A percentile compares a stretch with the other conserved stretches of the same genome.
phyloP scores from a whole-genome alignment of 164 flowering plant species.

The Platanus orientalis region DNA sequence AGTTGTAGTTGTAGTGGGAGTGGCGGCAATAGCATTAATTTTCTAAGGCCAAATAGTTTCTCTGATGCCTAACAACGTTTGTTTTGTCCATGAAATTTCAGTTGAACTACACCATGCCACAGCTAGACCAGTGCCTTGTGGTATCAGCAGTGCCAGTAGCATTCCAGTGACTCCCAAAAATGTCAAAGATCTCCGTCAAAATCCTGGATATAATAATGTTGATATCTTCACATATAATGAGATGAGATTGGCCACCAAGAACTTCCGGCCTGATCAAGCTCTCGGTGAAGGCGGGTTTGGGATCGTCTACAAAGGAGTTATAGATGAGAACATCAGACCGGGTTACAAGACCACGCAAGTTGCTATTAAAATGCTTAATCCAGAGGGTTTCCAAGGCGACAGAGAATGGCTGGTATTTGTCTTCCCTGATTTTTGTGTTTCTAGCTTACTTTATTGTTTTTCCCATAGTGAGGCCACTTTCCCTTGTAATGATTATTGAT shows the following conservation, averaged over 20 bases:
- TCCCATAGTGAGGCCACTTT: no score
- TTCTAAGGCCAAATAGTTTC: no score
- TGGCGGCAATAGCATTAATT: no score
- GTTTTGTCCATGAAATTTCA: constrained; percentile 6
- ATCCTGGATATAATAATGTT: constrained; percentile 53
- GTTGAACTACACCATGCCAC: constrained; percentile 12
- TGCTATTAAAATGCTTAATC: constrained; percentile 88
- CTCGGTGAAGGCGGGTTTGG: constrained; percentile 98
- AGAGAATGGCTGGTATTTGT: constrained; percentile 90
- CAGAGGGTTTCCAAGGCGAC: constrained; percentile 87
- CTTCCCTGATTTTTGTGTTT: constrained; percentile 8
- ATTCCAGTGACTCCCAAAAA: constrained; percentile 37
- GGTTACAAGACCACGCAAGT: constrained; percentile 61
- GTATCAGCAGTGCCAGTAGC: constrained; percentile 16
- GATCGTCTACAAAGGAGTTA: constrained; percentile 75
- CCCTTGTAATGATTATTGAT: no score
- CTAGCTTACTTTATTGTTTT: not conserved
- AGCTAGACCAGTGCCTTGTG: constrained; percentile 5
- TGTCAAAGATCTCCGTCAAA: constrained; percentile 66
- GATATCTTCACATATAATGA: constrained; percentile 78
- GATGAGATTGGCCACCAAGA: constrained; percentile 77
- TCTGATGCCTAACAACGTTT: not conserved
- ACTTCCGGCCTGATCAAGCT: constrained; percentile 72
- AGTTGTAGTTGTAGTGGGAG: no score
- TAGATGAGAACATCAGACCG: constrained; percentile 68